Conservation (phyloP, 495 filamentous ascomycete species). For the Daldinia childiae region DNA sequence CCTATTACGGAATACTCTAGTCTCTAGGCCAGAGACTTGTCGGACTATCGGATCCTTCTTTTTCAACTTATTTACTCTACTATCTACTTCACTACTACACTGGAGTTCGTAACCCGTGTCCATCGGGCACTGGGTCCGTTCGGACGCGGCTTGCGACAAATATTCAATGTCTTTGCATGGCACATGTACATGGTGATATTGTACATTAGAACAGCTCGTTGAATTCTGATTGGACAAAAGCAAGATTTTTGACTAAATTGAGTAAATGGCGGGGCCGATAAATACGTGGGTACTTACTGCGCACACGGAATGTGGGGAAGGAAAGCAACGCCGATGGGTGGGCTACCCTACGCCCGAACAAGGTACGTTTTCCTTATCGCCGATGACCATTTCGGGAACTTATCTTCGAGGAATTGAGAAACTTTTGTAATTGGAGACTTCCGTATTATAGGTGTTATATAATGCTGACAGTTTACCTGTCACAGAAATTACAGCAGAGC, state of each 20-base stretch:
- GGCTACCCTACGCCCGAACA: slow-evolving; percentile 10
- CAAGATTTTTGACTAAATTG: slow-evolving; percentile 23
- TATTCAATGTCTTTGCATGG: neutral
- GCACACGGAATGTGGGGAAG: neutral
- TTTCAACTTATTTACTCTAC: neutral
- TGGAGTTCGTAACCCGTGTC: neutral
- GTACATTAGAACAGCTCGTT: neutral
- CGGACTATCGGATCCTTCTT: neutral
- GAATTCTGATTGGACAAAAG: neutral
- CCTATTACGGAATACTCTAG: neutral
- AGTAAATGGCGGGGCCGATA: slow-evolving; percentile 30
- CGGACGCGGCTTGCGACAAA: neutral
- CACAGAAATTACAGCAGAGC: neutral
- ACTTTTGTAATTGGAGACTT: neutral
- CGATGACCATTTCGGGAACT: neutral
- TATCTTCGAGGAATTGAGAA: neutral
- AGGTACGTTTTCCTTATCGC: neutral
- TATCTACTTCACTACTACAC: neutral
- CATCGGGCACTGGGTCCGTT: slow-evolving; percentile 2
- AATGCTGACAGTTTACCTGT: neutral
- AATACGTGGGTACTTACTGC: neutral
- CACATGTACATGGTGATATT: neutral
- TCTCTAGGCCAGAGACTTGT: too few relatives aligned
- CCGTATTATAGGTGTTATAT: slow-evolving; percentile 1
- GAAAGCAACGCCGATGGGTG: slow-evolving; percentile 10